Conservation (phyloP, 1,284 basidiomycete species). For the Vanrija sp. region DNA sequence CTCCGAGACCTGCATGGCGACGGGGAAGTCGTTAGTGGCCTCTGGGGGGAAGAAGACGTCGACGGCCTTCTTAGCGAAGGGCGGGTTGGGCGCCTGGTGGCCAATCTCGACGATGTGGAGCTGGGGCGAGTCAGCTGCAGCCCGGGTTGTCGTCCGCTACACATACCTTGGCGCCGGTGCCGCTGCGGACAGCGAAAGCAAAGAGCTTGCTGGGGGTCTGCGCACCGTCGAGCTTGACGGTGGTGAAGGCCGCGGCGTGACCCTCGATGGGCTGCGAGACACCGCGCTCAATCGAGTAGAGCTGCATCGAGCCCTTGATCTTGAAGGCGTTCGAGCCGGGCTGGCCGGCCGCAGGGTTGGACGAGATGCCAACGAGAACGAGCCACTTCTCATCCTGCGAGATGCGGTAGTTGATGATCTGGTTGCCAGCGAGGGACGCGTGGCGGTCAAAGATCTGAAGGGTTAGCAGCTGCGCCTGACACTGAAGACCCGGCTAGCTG, state of each 20-base stretch:
- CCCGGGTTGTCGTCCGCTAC: background rate
- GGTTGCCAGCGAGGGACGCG: constrained; percentile 84
- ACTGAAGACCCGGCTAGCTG: constrained; percentile 46
- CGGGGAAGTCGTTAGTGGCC: constrained; percentile 98
- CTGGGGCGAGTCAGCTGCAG: constrained; percentile 50
- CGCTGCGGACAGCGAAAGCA: constrained; percentile 91
- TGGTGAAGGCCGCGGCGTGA: constrained; percentile 94
- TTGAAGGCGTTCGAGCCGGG: constrained; percentile 88
- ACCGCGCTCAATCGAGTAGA: constrained; percentile 73
- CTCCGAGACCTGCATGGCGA: constrained; percentile 97
- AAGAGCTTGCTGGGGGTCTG: constrained; percentile 85
- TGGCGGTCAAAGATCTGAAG: constrained; percentile 84
- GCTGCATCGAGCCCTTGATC: constrained; percentile 93
- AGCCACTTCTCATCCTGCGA: constrained; percentile 96
- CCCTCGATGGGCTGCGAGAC: constrained; percentile 99
- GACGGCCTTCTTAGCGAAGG: constrained; percentile 95
- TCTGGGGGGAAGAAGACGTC: constrained; percentile 99
- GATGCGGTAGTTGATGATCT: constrained; percentile 98
- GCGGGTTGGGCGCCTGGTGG: constrained; percentile 90
- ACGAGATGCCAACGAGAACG: constrained; percentile 91
- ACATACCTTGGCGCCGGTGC: constrained; percentile 88
- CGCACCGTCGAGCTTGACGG: constrained; percentile 83
- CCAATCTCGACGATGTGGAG: constrained; percentile 99
- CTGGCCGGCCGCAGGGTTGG: constrained; percentile 67
- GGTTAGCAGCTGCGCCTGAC: constrained; percentile 53